Conservation (phyloP, 192 early-diverging fungal genomes). For the Backusella tuberculispora region DNA sequence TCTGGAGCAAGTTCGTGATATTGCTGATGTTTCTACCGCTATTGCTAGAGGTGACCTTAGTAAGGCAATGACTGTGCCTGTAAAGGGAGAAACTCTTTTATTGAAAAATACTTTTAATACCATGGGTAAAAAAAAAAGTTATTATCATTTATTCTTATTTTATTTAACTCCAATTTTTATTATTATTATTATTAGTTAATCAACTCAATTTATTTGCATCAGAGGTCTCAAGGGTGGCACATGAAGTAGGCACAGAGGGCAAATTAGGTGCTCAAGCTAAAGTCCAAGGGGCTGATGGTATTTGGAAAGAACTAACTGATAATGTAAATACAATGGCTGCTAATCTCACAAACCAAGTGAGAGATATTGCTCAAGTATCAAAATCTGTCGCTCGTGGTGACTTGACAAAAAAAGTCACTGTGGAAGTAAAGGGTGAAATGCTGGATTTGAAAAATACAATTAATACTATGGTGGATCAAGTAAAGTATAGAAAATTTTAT, state of each 20-base stretch:
- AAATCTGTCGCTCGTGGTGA: constrained; percentile 61
- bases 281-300: constrained; percentile 60
- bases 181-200: constrained; percentile 43
- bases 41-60: constrained; percentile 71
- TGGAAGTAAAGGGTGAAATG: constrained; percentile 61
- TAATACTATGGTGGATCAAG: constrained; percentile 64
- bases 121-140: constrained; percentile 64
- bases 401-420: constrained; percentile 60
- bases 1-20: constrained; percentile 64
- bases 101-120: constrained; percentile 77
- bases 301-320: constrained; percentile 69
- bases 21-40: constrained; percentile 70
- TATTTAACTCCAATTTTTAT: background rate
- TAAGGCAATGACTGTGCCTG: constrained; percentile 66
- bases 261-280: constrained; percentile 65
- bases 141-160: background rate
- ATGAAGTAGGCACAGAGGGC: constrained; percentile 70
- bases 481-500: constrained; percentile 4
- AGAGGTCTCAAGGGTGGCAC: constrained; percentile 69
- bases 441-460: constrained; percentile 58
- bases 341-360: constrained; percentile 64
- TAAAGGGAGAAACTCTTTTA: constrained; percentile 73
- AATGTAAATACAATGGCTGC: constrained; percentile 70
- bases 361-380: constrained; percentile 64
- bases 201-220: constrained; percentile 55